Conservation (phyloP, 805 yeast species). For the Ogataea saltuana region DNA sequence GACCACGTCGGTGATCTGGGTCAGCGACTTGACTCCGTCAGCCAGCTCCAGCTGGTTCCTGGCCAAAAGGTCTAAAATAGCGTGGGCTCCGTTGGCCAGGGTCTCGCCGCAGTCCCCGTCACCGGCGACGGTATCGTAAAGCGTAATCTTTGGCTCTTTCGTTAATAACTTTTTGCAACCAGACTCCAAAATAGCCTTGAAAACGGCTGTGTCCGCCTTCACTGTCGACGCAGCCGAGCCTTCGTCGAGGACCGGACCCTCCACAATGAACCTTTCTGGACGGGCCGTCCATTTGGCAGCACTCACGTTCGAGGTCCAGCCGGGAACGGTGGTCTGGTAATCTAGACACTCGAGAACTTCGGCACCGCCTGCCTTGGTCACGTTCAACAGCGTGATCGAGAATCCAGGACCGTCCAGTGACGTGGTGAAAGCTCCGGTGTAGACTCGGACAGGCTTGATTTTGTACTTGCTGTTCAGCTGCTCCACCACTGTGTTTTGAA, state of each 20-base stretch:
- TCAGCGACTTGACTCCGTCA: slow-evolving; percentile 59
- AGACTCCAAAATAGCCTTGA: slow-evolving; percentile 40
- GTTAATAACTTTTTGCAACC: slow-evolving; percentile 55
- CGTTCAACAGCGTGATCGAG: slow-evolving; percentile 77
- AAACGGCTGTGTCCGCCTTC: slow-evolving; percentile 32
- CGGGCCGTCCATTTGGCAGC: slow-evolving; percentile 25
- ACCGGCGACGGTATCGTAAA: slow-evolving; percentile 85
- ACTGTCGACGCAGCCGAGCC: slow-evolving; percentile 35
- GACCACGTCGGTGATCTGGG: slow-evolving; percentile 77
- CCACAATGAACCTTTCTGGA: slow-evolving; percentile 29
- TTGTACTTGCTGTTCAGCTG: slow-evolving; percentile 52
- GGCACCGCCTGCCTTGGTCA: slow-evolving; percentile 50
- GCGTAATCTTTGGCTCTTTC: slow-evolving; percentile 82
- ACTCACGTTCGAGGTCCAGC: slow-evolving; percentile 61
- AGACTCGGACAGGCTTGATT: slow-evolving; percentile 65
- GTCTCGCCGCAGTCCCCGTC: slow-evolving; percentile 99
- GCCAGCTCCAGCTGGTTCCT: slow-evolving; percentile 37
- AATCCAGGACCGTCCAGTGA: slow-evolving; percentile 93
- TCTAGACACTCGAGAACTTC: slow-evolving; percentile 60
- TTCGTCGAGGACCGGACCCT: slow-evolving; percentile 31
- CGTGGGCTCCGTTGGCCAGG: slow-evolving; percentile 76
- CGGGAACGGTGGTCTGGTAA: slow-evolving; percentile 75
- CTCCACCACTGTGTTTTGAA: slow-evolving; percentile 59
- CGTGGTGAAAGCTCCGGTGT: slow-evolving; percentile 80
- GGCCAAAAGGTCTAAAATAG: slow-evolving; percentile 56